Base-by-base conservation (phyloP, 768 basidiomycete species). In the Mycena albidolilacea region DNA sequence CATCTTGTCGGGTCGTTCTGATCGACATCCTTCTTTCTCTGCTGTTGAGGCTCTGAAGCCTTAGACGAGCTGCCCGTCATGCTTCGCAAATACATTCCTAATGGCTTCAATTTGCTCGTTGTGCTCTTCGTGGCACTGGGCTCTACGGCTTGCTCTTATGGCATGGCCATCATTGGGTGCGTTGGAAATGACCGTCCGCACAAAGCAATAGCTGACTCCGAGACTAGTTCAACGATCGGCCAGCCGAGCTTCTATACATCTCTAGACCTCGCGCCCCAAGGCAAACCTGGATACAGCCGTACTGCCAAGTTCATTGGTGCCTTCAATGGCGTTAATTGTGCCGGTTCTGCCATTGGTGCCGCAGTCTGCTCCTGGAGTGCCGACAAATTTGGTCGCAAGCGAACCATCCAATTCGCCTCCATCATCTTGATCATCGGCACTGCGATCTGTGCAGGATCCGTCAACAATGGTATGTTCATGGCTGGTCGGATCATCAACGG, bases 101-200 rank as follows among this genome's bases (percentile, higher is more conserved):
- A 60, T 60, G 59, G 59, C 39, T 60, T 60, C 59, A 60, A 60
- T 60, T 60, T 60, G 59, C 39, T 60, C 59, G 59, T 60, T 60
- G 59, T 60, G 59, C 59, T 60, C 59, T 60, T 60, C 59, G 59
- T 60, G 59, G 59, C 59, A 60, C 59, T 60, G 39, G 59, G 59
- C 59, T 60, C 59, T 60, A 60, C 59, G 59, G 59, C 59, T 60
- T 60, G 59, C 59, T 60, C 59, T 60, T 60, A 60, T 60, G 59
- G 59, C 59, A 60, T 60, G 59, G 59, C 59, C 59, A 60, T 60
- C 59, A 60, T 60, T 60, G 59, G 59, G 59, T 60, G 59, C 59
- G 59, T 60, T 60, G 39, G 59, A 60, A 60, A 60, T 60, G n/a
- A 43, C n/a, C 59, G 39, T 60, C 59, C 39, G 39, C 59, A 60